phyloP scores from a whole-genome alignment of 805 yeast genomes.

The Suhomyces vadensis region DNA sequence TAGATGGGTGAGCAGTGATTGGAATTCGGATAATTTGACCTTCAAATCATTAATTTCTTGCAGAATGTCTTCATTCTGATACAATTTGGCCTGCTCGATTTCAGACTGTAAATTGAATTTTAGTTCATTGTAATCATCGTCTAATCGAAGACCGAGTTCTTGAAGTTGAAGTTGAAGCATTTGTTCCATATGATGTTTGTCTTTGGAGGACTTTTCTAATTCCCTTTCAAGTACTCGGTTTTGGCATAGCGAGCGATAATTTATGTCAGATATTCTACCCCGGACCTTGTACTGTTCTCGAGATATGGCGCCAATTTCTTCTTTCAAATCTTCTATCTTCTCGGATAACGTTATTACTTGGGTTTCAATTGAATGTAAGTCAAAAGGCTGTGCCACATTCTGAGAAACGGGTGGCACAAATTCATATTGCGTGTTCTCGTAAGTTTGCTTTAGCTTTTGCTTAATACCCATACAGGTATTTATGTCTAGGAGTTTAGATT shows the following conservation, averaged over 20 bases:
- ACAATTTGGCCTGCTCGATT: conserved; percentile 26
- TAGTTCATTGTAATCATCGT: conserved; percentile 30
- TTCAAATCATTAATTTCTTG: conserved; percentile 21
- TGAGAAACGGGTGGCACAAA: not conserved
- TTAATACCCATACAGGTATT: conserved; percentile 9
- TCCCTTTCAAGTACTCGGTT: conserved; percentile 11
- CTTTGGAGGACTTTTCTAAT: conserved; percentile 13
- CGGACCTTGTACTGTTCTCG: conserved; percentile 11
- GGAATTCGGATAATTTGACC: conserved; percentile 9
- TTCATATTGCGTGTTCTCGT: not conserved
- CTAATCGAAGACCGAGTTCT: conserved; percentile 28
- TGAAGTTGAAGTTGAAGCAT: conserved; percentile 28
- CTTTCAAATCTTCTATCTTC: conserved; percentile 13
- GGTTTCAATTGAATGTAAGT: conserved; percentile 6
- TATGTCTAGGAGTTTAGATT: conserved; percentile 5
- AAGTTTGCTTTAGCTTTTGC: conserved; percentile 6
- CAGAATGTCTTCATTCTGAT: conserved; percentile 21
- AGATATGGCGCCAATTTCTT: conserved; percentile 13
- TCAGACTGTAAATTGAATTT: conserved; percentile 37
- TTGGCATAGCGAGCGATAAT: conserved; percentile 5
- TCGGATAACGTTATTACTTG: conserved; percentile 10
- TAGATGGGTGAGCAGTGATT: conserved; percentile 4
- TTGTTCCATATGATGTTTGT: conserved; percentile 31
- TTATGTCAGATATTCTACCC: conserved; percentile 6
- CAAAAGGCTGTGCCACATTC: not conserved